A percentile compares a stretch with the other conserved stretches of the same genome.
These are phyloP conservation scores for Ascochyta fabae DNA, from an alignment of 2,329 filamentous ascomycete genomes.

Conservation along the genomic window DNA sequence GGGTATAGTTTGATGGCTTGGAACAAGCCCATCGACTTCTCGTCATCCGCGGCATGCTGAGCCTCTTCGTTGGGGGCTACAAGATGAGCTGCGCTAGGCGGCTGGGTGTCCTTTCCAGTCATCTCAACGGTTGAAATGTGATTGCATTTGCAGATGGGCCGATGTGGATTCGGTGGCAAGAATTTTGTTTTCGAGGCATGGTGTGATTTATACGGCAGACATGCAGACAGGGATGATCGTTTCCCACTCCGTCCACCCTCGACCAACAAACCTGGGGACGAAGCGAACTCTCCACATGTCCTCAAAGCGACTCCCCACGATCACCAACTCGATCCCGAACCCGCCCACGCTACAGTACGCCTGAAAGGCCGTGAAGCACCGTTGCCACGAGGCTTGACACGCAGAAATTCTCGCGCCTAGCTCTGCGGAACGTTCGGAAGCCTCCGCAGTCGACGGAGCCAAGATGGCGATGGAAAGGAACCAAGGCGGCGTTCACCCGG, in stretches of 20 bases:
- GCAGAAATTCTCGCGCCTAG: neutral
- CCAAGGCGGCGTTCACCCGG: conserved; percentile 2
- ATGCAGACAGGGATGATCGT: conserved; percentile 23
- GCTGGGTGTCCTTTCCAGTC: conserved; percentile 27
- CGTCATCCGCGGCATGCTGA: conserved; percentile 51
- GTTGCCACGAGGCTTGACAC: neutral
- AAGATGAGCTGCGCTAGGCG: conserved; percentile 19
- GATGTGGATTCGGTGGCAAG: neutral
- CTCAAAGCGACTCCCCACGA: conserved; percentile 18
- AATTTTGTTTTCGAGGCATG: neutral
- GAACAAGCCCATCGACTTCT: conserved; percentile 61
- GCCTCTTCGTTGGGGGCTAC: conserved; percentile 35
- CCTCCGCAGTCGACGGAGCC: neutral
- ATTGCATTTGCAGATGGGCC: neutral
- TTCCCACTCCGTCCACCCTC: conserved; percentile 4
- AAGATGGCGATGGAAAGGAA: neutral
- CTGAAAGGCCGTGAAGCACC: neutral
- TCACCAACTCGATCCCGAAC: conserved; percentile 1
- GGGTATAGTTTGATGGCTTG: conserved; percentile 82
- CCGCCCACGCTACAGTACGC: conserved; percentile 10
- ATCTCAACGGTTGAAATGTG: conserved; percentile 12
- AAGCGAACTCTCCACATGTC: conserved; percentile 21
- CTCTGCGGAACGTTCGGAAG: neutral
- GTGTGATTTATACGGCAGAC: conserved; percentile 22
- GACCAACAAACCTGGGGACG: conserved; percentile 13